A percentile compares a stretch with the other conserved stretches of the same genome.
These are phyloP conservation scores for Dryas octopetala DNA, from an alignment of 306 rosid genomes.

Conservation along the genomic window DNA sequence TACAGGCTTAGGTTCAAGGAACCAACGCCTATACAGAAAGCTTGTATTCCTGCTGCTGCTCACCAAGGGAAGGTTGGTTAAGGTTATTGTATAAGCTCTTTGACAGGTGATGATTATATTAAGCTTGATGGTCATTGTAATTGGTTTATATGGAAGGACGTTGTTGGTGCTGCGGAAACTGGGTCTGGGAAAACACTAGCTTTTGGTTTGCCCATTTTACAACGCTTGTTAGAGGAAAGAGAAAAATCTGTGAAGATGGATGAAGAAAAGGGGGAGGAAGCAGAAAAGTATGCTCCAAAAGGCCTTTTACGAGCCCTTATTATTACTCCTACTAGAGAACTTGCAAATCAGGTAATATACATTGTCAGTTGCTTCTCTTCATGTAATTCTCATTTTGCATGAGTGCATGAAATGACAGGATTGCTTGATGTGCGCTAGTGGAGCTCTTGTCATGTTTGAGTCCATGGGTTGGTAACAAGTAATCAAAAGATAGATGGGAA, in stretches of 20 bases:
- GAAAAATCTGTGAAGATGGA: slow-evolving; percentile 57
- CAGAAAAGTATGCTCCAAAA: slow-evolving; percentile 43
- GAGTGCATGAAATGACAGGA: neutral
- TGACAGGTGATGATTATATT: neutral
- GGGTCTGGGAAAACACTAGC: slow-evolving; percentile 98
- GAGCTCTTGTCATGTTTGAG: neutral
- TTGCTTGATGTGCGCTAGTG: too few relatives aligned
- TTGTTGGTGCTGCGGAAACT: slow-evolving; percentile 96
- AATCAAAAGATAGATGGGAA: neutral
- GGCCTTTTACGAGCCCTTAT: slow-evolving; percentile 80
- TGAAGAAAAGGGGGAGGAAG: slow-evolving; percentile 52
- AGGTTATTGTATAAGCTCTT: slow-evolving; percentile 28
- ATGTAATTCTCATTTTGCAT: slow-evolving; percentile 18
- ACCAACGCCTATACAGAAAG: slow-evolving; percentile 89
- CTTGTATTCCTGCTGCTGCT: slow-evolving; percentile 96
- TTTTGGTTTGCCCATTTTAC: slow-evolving; percentile 97
- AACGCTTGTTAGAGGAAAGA: slow-evolving; percentile 83
- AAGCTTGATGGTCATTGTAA: slow-evolving; percentile 22
- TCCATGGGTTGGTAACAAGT: neutral
- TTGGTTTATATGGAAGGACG: slow-evolving; percentile 61
- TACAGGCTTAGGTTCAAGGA: slow-evolving; percentile 82
- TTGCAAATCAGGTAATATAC: slow-evolving; percentile 80
- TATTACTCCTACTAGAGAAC: slow-evolving; percentile 93
- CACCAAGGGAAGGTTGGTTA: slow-evolving; percentile 89
- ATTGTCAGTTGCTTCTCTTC: slow-evolving; percentile 22